phyloP scores from a whole-genome alignment of 306 rosid species.

The Rosa persica region DNA sequence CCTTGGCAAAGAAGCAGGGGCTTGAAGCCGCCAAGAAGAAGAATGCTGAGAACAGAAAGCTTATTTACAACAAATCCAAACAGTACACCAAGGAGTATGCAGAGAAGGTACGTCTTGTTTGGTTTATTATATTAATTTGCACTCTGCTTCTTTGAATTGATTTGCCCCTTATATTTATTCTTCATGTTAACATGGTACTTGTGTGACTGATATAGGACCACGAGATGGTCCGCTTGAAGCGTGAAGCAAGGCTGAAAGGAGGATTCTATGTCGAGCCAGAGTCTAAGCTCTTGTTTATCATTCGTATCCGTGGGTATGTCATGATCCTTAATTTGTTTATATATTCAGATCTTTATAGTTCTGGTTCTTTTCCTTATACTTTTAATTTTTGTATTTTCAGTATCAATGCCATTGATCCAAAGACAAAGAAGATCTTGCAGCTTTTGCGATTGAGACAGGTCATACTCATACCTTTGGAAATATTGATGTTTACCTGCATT shows the following conservation, averaged over 20 bases:
- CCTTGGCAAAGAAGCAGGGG: conserved; percentile 52
- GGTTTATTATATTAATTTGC: not conserved
- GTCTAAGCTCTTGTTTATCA: conserved; percentile 73
- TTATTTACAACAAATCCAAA: conserved; percentile 67
- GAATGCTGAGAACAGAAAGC: conserved; percentile 59
- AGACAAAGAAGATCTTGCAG: conserved; percentile 73
- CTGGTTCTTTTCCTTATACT: not conserved
- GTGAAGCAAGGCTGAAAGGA: conserved; percentile 88
- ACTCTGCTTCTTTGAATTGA: not conserved
- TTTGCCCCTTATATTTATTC: too few relatives aligned
- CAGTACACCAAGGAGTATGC: conserved; percentile 59
- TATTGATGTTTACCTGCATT: not conserved
- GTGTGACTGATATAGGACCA: conserved; percentile 39
- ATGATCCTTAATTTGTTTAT: not conserved
- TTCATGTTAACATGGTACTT: not conserved
- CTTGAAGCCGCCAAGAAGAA: conserved; percentile 58
- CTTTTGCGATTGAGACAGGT: conserved; percentile 92
- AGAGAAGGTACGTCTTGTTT: conserved; percentile 41
- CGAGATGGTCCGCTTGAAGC: conserved; percentile 64
- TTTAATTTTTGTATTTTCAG: conserved; percentile 30
- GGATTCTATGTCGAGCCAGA: conserved; percentile 96
- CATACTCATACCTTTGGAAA: not conserved
- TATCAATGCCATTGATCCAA: conserved; percentile 90
- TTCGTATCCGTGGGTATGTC: conserved; percentile 85
- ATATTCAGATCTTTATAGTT: not conserved